These are phyloP conservation scores for Hordeum pubiflorum DNA, from an alignment of 202 grass and related monocot species.

Conservation along the genomic window DNA sequence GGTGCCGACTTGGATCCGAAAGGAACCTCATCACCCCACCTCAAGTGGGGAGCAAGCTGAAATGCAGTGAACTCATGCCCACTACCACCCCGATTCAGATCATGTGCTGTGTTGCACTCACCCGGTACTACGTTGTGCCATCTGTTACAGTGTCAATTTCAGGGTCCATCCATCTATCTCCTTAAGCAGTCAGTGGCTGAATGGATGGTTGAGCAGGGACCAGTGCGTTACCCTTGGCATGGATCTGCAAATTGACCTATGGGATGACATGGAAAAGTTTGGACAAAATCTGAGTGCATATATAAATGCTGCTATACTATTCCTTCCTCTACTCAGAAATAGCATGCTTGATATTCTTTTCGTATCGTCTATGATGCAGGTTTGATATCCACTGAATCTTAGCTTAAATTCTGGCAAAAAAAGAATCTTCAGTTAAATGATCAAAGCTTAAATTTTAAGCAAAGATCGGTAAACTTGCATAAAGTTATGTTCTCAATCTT, in stretches of 20 bases:
- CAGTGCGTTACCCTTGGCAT: constrained; percentile 15
- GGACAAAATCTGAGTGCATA: not conserved
- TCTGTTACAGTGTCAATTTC: constrained; percentile 21
- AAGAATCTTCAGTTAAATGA: not conserved
- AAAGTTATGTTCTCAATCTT: not conserved
- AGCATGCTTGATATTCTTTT: not conserved
- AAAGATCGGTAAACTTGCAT: not conserved
- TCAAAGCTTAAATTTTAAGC: not conserved
- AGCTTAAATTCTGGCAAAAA: too few species aligned
- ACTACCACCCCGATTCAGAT: constrained; percentile 3
- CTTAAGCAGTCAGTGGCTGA: constrained; percentile 6
- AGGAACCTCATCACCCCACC: constrained; percentile 15
- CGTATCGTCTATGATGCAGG: not conserved
- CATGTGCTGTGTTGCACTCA: constrained; percentile 31
- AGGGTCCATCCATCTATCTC: constrained; percentile 5
- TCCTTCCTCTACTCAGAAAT: constrained; percentile 16
- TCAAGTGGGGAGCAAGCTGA: constrained; percentile 53
- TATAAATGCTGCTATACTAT: not conserved
- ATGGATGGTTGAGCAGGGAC: constrained; percentile 29
- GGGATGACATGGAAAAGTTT: constrained; percentile 1
- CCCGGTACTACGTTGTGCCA: constrained; percentile 20
- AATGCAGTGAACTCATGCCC: constrained; percentile 36
- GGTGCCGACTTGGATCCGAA: constrained; percentile 6
- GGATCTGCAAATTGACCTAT: too few species aligned
- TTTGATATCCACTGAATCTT: too few species aligned